Evolutionary conservation across 352 stramenopile genomes (phyloP).

Genomic region (Phytophthora nicotianae): DNA sequence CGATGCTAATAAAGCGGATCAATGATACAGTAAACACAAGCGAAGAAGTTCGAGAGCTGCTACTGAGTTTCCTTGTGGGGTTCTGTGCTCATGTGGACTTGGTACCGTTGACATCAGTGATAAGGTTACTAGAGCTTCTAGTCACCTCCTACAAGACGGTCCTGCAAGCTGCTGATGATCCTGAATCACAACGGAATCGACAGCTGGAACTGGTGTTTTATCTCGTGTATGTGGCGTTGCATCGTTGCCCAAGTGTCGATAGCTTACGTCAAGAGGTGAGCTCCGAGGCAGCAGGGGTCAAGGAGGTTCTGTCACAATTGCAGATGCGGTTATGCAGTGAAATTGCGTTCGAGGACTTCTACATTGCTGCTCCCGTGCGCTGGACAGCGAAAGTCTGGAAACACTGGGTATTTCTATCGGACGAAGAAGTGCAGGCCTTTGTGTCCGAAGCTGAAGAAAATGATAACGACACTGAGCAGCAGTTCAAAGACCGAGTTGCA

Average conservation of each 20-base stretch:
- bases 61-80: conserved; percentile 41
- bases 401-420: conserved; percentile 49
- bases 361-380: conserved; percentile 47
- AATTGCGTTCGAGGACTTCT: conserved; percentile 49
- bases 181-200: conserved; percentile 1
- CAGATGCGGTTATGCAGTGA: conserved; percentile 43
- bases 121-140: conserved; percentile 35
- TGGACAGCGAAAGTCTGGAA: conserved; percentile 64
- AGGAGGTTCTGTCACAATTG: conserved; percentile 31
- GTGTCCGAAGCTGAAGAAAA: conserved; percentile 29
- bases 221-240: conserved; percentile 49
- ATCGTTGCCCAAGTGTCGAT: conserved; percentile 36
- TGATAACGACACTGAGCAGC: conserved; percentile 13
- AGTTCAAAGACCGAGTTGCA: conserved; percentile 15
- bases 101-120: conserved; percentile 36
- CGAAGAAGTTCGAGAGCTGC: background rate
- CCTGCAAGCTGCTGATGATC: background rate
- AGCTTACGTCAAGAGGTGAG: conserved; percentile 28
- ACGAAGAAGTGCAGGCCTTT: conserved; percentile 51
- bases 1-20: conserved; percentile 19
- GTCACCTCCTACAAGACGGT: conserved; percentile 28
- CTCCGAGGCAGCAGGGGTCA: conserved; percentile 16
- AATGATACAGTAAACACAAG: background rate
- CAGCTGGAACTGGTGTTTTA: conserved; percentile 33
- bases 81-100: conserved; percentile 52